A percentile compares a stretch with the other conserved stretches of the same genome.
Evolutionary conservation across 192 early-diverging fungal species (phyloP).

Genomic region (Coemansia sp.): DNA sequence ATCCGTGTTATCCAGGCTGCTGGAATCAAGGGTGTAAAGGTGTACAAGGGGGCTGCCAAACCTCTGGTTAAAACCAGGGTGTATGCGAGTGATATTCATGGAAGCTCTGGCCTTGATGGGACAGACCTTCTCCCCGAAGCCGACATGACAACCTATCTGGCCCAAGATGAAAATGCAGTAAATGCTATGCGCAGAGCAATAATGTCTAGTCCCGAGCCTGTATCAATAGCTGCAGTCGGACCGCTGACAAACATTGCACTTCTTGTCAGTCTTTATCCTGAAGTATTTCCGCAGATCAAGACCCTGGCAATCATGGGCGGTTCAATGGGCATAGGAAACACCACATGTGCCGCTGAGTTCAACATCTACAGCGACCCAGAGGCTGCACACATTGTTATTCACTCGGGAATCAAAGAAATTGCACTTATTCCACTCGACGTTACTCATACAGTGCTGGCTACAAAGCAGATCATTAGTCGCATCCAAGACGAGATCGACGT

Average conservation of each 20-base stretch:
- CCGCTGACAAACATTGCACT: constrained; percentile 52
- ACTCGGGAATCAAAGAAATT: constrained; percentile 21
- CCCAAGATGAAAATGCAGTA: constrained; percentile 9
- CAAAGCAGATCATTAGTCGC: constrained; percentile 13
- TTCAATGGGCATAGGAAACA: constrained; percentile 21
- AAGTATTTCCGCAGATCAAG: constrained; percentile 33
- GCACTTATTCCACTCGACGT: constrained; percentile 28
- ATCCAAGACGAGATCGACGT: constrained; percentile 6
- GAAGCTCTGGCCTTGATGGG: constrained; percentile 18
- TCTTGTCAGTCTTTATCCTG: constrained; percentile 46
- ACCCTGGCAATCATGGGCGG: constrained; percentile 51
- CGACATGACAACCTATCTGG: constrained; percentile 15
- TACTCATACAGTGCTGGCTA: constrained; percentile 20
- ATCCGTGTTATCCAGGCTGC: constrained; percentile 26
- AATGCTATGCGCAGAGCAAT: constrained; percentile 24
- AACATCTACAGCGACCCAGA: constrained; percentile 40
- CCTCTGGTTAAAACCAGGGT: constrained; percentile 15
- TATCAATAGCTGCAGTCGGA: constrained; percentile 36
- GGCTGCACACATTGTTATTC: constrained; percentile 31
- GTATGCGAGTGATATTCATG: constrained; percentile 22
- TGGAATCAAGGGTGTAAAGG: constrained; percentile 24
- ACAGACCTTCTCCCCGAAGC: constrained; percentile 12
- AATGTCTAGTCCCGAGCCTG: constrained; percentile 14
- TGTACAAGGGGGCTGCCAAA: constrained; percentile 27
- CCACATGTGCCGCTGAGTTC: constrained; percentile 26